Evolutionary conservation across 352 stramenopile genomes (phyloP).

Genomic region (Aphanomyces stellatus): DNA sequence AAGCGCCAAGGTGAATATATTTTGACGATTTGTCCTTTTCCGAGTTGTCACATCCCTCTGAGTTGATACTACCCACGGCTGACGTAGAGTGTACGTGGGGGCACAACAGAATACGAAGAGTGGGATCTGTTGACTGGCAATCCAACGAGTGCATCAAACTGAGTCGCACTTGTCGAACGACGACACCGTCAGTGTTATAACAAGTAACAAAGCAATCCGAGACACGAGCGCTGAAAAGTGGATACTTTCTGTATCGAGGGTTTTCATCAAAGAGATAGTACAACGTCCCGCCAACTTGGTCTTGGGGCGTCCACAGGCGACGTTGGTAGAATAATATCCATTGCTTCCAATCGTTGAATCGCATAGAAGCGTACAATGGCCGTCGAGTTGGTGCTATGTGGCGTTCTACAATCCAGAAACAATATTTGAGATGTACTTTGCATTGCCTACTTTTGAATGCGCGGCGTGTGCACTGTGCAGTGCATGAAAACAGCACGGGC

Average conservation of each 20-base stretch:
- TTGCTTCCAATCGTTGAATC: neutral
- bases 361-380: neutral
- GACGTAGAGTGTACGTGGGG: too few relatives aligned
- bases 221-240: neutral
- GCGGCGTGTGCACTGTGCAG: neutral
- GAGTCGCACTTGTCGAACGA: neutral
- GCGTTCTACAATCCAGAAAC: too few relatives aligned
- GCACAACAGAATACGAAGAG: too few relatives aligned
- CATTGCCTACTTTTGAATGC: too few relatives aligned
- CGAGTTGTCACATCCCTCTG: too few relatives aligned
- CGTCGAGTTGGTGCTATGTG: neutral
- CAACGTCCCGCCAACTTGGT: neutral
- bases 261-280: neutral
- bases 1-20: too few relatives aligned
- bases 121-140: too few relatives aligned
- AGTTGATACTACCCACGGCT: too few relatives aligned
- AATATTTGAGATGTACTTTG: too few relatives aligned
- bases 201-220: neutral
- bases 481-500: neutral
- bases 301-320: too few relatives aligned
- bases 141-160: neutral
- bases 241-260: neutral
- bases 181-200: neutral
- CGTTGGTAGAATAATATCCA: neutral
- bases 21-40: too few relatives aligned